Conservation (phyloP, 2,329 filamentous ascomycete species). For the Calycina marina region DNA sequence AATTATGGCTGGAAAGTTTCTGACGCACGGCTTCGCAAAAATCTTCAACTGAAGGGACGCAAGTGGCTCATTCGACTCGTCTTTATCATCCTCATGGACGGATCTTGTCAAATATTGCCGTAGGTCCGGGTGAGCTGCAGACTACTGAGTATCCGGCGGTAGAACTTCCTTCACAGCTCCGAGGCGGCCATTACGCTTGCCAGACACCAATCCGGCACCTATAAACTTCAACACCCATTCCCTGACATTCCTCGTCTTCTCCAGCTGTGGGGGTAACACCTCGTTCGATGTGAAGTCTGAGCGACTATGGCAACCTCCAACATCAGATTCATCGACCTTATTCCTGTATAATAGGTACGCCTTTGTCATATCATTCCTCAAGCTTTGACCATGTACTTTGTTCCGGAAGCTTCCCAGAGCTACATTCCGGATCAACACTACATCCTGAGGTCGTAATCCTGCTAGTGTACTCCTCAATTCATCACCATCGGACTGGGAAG, state of each 20-base stretch:
- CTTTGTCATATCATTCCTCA: constrained; percentile 56
- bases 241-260: constrained; percentile 52
- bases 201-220: constrained; percentile 17
- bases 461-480: constrained; percentile 20
- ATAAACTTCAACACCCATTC: constrained; percentile 68
- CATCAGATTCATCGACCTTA: constrained; percentile 34
- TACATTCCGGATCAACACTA: constrained; percentile 67
- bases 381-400: constrained; percentile 71
- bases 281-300: constrained; percentile 27
- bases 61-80: too few species aligned
- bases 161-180: constrained; percentile 3
- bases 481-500: constrained; percentile 14
- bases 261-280: constrained; percentile 33
- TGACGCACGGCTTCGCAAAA: too few species aligned
- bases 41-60: too few species aligned
- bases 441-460: constrained; percentile 52
- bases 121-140: not conserved
- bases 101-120: too few species aligned
- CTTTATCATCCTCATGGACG: too few species aligned
- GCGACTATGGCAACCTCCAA: constrained; percentile 40
- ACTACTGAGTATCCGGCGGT: constrained; percentile 9
- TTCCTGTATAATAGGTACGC: constrained; percentile 50
- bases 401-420: constrained; percentile 61
- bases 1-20: too few species aligned
- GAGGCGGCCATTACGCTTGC: constrained; percentile 1